Percentiles rank a stretch among this genome's conserved stretches.
These are phyloP conservation scores for Volvox reticuliferus DNA, from an alignment of 139 green algal genomes.

Conservation along the genomic window DNA sequence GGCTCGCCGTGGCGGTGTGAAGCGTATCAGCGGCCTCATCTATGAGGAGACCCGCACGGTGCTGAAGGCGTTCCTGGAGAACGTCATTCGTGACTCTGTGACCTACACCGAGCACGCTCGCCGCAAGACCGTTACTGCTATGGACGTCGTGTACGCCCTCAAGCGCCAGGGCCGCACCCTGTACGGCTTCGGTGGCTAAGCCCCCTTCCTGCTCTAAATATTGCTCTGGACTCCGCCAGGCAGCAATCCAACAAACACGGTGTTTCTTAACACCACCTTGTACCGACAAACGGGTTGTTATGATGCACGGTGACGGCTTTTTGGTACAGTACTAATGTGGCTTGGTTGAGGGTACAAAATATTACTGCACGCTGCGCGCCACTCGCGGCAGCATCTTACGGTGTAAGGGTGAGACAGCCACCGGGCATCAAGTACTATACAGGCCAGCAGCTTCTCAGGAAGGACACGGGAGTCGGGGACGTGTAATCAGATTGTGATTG, in stretches of 20 bases:
- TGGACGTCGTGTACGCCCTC: constrained; percentile 97
- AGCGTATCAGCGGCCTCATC: constrained; percentile 93
- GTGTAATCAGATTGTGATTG: no score
- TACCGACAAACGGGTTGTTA: no score
- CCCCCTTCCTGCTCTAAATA: not conserved
- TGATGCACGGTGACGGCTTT: no score
- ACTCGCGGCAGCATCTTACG: no score
- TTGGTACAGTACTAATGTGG: no score
- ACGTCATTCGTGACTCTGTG: constrained; percentile 94
- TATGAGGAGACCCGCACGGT: constrained; percentile 93
- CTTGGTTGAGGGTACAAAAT: no score
- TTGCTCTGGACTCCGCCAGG: not conserved
- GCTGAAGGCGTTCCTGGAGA: constrained; percentile 95
- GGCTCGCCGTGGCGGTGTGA: constrained; percentile 89
- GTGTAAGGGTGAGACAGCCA: no score
- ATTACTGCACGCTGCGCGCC: no score
- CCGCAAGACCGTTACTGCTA: constrained; percentile 96
- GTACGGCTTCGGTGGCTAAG: constrained; percentile 47
- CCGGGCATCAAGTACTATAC: no score
- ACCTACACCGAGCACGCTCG: constrained; percentile 98
- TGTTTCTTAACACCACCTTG: not conserved
- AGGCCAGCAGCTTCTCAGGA: no score
- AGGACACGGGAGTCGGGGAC: no score
- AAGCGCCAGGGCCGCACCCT: constrained; percentile 50
- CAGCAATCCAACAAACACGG: not conserved